Base-by-base conservation (phyloP, 768 basidiomycete species). In the Rhodotorula sphaerocarpa region DNA sequence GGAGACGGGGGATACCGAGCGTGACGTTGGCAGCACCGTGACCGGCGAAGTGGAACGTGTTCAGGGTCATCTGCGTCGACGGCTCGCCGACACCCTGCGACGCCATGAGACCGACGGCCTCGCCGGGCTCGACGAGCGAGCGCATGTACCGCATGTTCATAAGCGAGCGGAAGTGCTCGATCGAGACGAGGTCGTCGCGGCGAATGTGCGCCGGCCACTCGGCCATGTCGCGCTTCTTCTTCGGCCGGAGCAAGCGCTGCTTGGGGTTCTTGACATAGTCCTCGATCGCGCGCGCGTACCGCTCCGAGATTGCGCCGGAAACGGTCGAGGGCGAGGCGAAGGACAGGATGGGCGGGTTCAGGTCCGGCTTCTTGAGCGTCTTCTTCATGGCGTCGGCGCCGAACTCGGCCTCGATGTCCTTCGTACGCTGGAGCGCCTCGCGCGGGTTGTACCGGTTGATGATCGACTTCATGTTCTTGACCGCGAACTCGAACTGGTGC, bases 1-100 rank as follows among this genome's bases (percentile, higher is more conserved):
- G 86, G 11, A 99, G 80, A 73, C 95, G 93, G 44, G 95, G 95
- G 70, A 99, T 99, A 82, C 95, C 95, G 47, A 99, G 82, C 0
- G 95, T 99, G 64, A 99, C 95, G 75, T 99, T 99, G 45, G 95
- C 95, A 62, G 95, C 95, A 77, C 95, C 93, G 73, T 97, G 95
- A 67, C 93, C 93, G 70, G 95, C 95, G 72, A 99, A 92, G 79
- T 99, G 95, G 83, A 99, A 99, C 18, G 95, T 99, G 75, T 99
- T 99, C 66, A 99, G 78, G 14, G 95, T 99, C 95, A 99, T 99
- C 75, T 99, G 95, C 0, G 95, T 99, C 21, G 95, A 99, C 7
- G 95, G 95, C 75, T 99, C 95, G 55, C 95, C 95, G 46, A 99
- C 83, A 93, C 92, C 90, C 79, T 99, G 95, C 23, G 93, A 93